Base-by-base conservation (phyloP, 2,329 filamentous ascomycete genomes). In the Alternaria hordeiaustralica region DNA sequence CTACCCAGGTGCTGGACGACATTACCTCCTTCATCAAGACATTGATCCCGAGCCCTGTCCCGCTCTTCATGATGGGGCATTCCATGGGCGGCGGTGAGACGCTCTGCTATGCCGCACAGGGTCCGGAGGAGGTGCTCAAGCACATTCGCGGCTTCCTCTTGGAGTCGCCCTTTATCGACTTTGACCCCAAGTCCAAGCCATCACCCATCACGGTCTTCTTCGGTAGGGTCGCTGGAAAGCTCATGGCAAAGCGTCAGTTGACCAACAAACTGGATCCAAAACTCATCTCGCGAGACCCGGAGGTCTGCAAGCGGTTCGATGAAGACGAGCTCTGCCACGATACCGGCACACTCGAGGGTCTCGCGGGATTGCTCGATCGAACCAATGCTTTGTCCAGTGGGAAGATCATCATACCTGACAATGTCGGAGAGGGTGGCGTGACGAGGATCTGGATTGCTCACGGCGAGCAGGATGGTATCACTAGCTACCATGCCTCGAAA, bases 21-120 rank as follows among this genome's bases (percentile, higher is more conserved):
- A 89, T 97, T 58, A 92, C 89, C 11, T 89, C 89, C 46, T 93
- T 97, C 78, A 84, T 96, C 69, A 84, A 84, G 63, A 82, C 83
- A 30, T 86, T 90, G 66, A 82, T 90, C 6, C 85, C 85, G 10
- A 77, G 80, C 44, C 70, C 78, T 10, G 65, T 80, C 3, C 93
- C 93, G 0, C 76, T 96, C 15, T 97, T 97, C 81, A 85, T 97
- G 20, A 89, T 96, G 84, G 94, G 94, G 57, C 93, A 97, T 80
- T 94, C 90, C 21, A 97, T 97, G 93, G 94, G 94, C 68, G 94
- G 94, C 63, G 92, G 89, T 23, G 87, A 96, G 80, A 87, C 89
- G 6, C 82, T 97, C 9, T 89, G 87, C 46, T 90, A 88, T 70
- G 82, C 82, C 64, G 79, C 80, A 28, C 75, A 75, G 47, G 84